phyloP scores from a whole-genome alignment of 225 moss, liverwort and hornwort species.

The Polytrichum formosum region DNA sequence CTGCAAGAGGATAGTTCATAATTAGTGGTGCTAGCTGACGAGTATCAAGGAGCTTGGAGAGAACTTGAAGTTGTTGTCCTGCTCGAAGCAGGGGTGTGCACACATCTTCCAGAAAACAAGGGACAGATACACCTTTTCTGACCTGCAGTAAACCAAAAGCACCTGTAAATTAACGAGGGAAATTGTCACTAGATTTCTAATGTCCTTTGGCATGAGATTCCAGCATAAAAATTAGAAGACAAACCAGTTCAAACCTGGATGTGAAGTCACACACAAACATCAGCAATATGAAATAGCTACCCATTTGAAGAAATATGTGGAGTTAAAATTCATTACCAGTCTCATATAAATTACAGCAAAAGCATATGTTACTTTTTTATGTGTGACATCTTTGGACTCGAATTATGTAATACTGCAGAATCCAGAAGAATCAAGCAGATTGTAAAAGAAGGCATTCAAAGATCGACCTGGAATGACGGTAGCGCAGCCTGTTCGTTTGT shows the following conservation, averaged over 20 bases:
- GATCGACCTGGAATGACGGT: slow-evolving; percentile 44
- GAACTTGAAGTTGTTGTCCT: slow-evolving; percentile 91
- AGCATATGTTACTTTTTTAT: too few relatives aligned
- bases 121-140: slow-evolving; percentile 62
- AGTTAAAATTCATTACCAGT: too few relatives aligned
- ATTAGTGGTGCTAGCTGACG: slow-evolving; percentile 64
- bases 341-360: too few relatives aligned
- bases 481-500: slow-evolving; percentile 26
- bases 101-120: slow-evolving; percentile 81
- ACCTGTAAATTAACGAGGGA: too few relatives aligned
- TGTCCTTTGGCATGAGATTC: too few relatives aligned
- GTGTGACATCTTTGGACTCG: neutral
- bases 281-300: too few relatives aligned
- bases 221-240: too few relatives aligned
- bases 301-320: too few relatives aligned
- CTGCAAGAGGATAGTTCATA: slow-evolving; percentile 43
- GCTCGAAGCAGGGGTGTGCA: slow-evolving; percentile 81
- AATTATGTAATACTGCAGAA: neutral
- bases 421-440: neutral
- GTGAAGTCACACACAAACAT: too few relatives aligned
- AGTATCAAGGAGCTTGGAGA: slow-evolving; percentile 78
- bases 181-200: too few relatives aligned
- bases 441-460: neutral
- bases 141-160: slow-evolving; percentile 41
- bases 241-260: too few relatives aligned